phyloP scores from a whole-genome alignment of 2,329 filamentous ascomycete species.

The Neonectria sp. region DNA sequence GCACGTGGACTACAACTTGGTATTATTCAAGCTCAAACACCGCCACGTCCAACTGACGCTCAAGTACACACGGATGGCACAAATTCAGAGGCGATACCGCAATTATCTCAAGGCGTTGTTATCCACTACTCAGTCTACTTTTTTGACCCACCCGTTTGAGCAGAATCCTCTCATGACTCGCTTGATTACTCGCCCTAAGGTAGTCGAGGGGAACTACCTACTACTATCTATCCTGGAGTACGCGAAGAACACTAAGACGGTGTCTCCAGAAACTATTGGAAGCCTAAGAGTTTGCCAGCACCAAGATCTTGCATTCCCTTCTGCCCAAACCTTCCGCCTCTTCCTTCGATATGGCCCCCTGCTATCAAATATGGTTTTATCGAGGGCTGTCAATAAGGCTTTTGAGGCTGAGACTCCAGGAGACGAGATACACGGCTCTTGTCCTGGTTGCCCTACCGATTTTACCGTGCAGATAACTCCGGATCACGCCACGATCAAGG shows the following conservation, averaged over 20 bases:
- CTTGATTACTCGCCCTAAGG: neutral
- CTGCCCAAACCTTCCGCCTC: neutral
- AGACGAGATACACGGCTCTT: neutral
- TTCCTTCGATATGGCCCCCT: neutral
- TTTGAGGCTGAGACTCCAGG: neutral
- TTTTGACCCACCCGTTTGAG: neutral
- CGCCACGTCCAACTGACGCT: neutral
- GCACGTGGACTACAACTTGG: neutral
- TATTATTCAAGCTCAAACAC: neutral
- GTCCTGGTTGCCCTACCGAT: conserved; percentile 4
- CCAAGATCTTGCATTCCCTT: neutral
- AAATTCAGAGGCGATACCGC: neutral
- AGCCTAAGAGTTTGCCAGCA: neutral
- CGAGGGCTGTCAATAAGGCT: neutral
- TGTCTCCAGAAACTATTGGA: neutral
- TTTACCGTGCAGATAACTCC: neutral
- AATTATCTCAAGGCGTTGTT: neutral
- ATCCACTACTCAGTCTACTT: neutral
- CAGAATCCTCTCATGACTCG: neutral
- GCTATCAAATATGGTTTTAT: neutral
- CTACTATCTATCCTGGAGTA: neutral
- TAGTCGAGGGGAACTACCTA: neutral
- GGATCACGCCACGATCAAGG: neutral
- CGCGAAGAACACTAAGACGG: neutral
- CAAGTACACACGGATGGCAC: neutral